Conservation (phyloP, 768 basidiomycete genomes). For the Suillus spraguei region DNA sequence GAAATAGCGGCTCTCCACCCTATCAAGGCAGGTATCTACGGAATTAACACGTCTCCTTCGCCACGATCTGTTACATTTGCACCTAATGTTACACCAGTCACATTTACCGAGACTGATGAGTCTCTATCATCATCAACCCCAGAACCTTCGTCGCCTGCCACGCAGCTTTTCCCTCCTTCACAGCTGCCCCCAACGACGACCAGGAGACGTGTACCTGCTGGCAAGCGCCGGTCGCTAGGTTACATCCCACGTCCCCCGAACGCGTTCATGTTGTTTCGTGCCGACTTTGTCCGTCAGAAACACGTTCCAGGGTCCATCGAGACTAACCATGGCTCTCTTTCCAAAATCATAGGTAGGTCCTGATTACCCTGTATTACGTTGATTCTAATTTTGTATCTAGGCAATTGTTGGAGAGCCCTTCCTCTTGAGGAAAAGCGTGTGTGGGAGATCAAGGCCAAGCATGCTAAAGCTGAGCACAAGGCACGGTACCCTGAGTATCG, state of each 20-base stretch:
- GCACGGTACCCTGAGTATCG: constrained; percentile 66
- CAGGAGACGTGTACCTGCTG: constrained; percentile 55
- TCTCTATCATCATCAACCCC: constrained; percentile 22
- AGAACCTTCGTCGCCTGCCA: constrained; percentile 35
- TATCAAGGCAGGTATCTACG: constrained; percentile 58
- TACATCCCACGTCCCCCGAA: constrained; percentile 32
- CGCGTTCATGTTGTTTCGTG: constrained; percentile 40
- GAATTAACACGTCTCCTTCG: constrained; percentile 39
- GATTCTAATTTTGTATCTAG: constrained; percentile 18
- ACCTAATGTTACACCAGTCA: constrained; percentile 60
- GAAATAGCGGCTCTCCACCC: constrained; percentile 33
- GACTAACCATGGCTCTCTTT: constrained; percentile 50
- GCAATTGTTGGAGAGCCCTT: constrained; percentile 66
- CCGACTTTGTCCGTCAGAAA: constrained; percentile 42
- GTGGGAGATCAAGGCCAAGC: constrained; percentile 75
- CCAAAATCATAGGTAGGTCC: constrained; percentile 46
- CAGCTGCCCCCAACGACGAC: constrained; percentile 40
- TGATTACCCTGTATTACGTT: background rate
- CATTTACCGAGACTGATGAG: constrained; percentile 43
- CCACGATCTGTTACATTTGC: constrained; percentile 62
- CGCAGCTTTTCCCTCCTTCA: constrained; percentile 58
- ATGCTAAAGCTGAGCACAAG: constrained; percentile 74
- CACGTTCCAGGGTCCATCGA: constrained; percentile 55
- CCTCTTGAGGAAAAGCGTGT: constrained; percentile 69
- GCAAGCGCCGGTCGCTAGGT: constrained; percentile 63